Base-by-base conservation (phyloP, 2,329 filamentous ascomycete species). In the Trichoderma asperellum region DNA sequence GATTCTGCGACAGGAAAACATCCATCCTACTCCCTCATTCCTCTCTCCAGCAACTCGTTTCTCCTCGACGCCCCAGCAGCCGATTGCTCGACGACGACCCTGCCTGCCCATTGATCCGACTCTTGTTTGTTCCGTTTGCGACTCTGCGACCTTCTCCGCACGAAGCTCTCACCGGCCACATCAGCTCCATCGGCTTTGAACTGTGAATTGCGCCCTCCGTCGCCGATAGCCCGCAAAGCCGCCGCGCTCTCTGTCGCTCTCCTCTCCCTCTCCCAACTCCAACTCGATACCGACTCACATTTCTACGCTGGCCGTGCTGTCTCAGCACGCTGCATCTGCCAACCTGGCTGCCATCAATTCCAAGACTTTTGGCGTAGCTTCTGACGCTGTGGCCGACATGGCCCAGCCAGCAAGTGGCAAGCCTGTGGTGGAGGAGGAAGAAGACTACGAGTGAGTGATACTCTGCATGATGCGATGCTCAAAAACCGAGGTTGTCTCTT, bases 381-480 rank as follows among this genome's bases (percentile, higher is more conserved):
- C 87, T 82, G 84, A 84, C 85, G 88, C 86, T 86, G 87, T 86
- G 87, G 88, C 87, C 86, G 84, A 85, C 79, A 91, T 90, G 88
- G 87, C 88, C 86, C 87, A 89, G 86, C 87, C 89, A 86, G 87
- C 87, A 81, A 86, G 82, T 84, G 85, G 85, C 83, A 87, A 88
- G 81, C 83, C 85, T 74, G 84, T 82, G 76, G 63, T 58, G 40
- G 63, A 67, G 16, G 63, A 67, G 40, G 88, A 90, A 75, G 88
- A 90, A 79, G 88, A 90, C 75, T 90, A 90, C 79, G 88, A 90
- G 88, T 91, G 84, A 77, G 87, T 60, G 53, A 49, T 27, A 27
- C 32, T 58, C 32, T 18, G 18, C 53, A 29, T 43, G 40, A 37
- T 49, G 43, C 24, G 66, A 35, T 12, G 16, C 35, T 27, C 11